Evolutionary conservation across 306 rosid species (phyloP).

Genomic region (Acacia melanoxylon): DNA sequence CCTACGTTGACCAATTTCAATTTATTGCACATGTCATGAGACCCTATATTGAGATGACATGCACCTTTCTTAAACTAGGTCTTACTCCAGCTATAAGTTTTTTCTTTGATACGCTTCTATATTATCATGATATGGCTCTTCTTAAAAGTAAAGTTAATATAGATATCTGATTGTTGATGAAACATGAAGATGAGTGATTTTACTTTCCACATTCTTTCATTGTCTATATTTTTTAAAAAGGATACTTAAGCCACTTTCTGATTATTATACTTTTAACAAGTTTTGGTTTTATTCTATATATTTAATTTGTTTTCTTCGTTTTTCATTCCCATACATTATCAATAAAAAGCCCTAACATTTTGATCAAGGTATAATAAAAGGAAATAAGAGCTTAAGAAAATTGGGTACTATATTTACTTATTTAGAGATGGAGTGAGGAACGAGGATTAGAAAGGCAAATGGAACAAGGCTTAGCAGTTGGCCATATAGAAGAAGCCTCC

Average conservation of each 20-base stretch:
- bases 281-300: too few species aligned
- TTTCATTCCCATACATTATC: neutral
- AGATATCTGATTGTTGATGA: too few species aligned
- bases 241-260: too few species aligned
- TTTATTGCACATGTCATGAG: neutral
- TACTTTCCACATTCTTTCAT: too few species aligned
- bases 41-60: neutral
- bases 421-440: neutral
- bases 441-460: neutral
- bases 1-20: neutral
- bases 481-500: neutral
- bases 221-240: too few species aligned
- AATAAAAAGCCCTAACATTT: neutral
- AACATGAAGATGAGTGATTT: too few species aligned
- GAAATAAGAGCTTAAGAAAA: neutral
- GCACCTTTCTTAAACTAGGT: neutral
- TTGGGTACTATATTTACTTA: neutral
- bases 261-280: too few species aligned
- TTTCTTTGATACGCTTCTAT: neutral
- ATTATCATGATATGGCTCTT: neutral
- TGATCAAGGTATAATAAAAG: neutral
- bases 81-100: neutral
- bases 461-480: conserved; percentile 5
- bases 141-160: neutral
- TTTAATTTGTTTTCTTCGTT: too few species aligned